Evolutionary conservation across 148 eudicot species (phyloP).

Genomic region (Spergularia bocconei): DNA sequence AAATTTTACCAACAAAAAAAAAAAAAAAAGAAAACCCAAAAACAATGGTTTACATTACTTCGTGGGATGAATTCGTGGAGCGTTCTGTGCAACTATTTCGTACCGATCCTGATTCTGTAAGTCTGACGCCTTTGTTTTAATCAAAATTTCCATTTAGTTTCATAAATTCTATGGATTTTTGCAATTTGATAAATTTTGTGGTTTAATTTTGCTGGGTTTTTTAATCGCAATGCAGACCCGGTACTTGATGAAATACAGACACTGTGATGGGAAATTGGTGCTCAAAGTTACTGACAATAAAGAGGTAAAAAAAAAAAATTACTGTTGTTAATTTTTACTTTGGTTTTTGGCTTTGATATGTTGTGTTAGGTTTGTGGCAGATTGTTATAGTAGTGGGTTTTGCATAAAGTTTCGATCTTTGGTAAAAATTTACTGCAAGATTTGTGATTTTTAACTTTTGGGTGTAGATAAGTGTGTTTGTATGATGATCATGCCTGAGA

Average conservation of each 20-base stretch:
- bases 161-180: background rate
- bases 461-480: background rate
- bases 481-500: background rate
- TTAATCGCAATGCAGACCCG: slow-evolving; percentile 48
- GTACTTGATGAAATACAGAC: slow-evolving; percentile 79
- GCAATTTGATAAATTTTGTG: background rate
- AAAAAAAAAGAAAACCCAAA: background rate
- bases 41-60: slow-evolving; percentile 40
- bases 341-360: background rate
- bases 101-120: slow-evolving; percentile 64
- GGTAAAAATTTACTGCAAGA: background rate
- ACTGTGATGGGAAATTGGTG: slow-evolving; percentile 88
- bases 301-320: slow-evolving; percentile 40
- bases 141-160: background rate
- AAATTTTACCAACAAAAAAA: slow-evolving; percentile 1
- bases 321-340: background rate
- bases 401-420: slow-evolving; percentile 9
- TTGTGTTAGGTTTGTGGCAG: background rate
- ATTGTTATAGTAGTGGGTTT: background rate
- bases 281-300: slow-evolving; percentile 90
- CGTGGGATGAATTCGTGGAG: slow-evolving; percentile 86
- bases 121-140: background rate
- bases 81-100: slow-evolving; percentile 70
- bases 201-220: background rate
- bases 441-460: background rate